Percentiles rank a stretch among this genome's conserved stretches.
Evolutionary conservation across 2,329 filamentous ascomycete species (phyloP).

Genomic region (Aureobasidium musti): DNA sequence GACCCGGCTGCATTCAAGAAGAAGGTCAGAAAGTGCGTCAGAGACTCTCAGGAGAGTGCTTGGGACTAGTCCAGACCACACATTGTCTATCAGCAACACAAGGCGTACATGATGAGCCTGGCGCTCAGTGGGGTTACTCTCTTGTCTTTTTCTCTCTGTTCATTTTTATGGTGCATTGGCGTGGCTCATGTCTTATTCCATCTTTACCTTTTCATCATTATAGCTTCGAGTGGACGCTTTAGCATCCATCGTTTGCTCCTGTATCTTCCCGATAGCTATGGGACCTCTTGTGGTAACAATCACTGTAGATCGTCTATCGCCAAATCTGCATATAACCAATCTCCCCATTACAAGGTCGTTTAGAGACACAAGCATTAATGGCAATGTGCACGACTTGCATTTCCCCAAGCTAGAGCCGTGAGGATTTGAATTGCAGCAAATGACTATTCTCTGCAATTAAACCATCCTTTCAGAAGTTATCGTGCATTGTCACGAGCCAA

Average conservation of each 20-base stretch:
- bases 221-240: not conserved
- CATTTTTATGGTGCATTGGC: conserved; percentile 16
- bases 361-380: no score
- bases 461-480: no score
- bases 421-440: no score
- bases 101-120: conserved; percentile 1
- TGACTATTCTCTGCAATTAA: no score
- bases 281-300: not conserved
- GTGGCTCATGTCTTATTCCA: not conserved
- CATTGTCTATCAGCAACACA: not conserved
- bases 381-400: no score
- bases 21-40: conserved; percentile 73
- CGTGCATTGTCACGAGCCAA: no score
- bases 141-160: not conserved
- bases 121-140: conserved; percentile 2
- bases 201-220: not conserved
- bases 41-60: conserved; percentile 69
- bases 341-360: no score
- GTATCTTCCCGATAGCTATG: not conserved
- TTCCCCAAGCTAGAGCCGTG: no score
- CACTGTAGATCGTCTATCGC: no score
- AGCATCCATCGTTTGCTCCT: not conserved
- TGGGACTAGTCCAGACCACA: conserved; percentile 36
- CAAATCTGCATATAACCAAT: not conserved
- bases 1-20: conserved; percentile 77